These are phyloP conservation scores for Mycena vulgaris DNA, from an alignment of 768 basidiomycete species.

Conservation along the genomic window DNA sequence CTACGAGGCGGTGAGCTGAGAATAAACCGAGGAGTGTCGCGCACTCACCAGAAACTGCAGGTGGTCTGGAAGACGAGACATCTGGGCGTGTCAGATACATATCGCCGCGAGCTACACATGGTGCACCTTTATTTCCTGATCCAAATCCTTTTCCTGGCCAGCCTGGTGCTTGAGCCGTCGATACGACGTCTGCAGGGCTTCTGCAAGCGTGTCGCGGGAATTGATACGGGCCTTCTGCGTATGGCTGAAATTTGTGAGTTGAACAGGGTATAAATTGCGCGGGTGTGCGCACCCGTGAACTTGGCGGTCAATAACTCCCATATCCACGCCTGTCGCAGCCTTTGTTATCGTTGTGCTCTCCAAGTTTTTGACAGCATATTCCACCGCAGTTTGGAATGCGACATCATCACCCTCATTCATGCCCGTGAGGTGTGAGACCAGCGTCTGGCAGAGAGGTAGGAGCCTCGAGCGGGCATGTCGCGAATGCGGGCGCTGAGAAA, in stretches of 20 bases:
- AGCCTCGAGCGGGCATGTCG: constrained; percentile 71
- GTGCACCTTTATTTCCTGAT: constrained; percentile 75
- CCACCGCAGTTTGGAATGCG: constrained; percentile 64
- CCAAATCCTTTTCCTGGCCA: constrained; percentile 69
- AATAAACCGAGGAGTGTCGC: neutral
- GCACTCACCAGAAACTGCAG: constrained; percentile 77
- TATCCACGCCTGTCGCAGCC: constrained; percentile 70
- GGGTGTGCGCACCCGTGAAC: constrained; percentile 67
- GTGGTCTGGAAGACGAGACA: constrained; percentile 77
- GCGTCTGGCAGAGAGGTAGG: constrained; percentile 65
- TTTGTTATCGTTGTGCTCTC: constrained; percentile 71
- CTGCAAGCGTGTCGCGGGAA: constrained; percentile 71
- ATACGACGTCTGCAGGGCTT: constrained; percentile 72
- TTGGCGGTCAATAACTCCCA: constrained; percentile 68
- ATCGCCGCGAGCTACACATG: neutral
- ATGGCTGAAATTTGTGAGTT: constrained; percentile 55
- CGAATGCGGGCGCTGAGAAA: constrained; percentile 62
- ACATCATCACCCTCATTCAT: constrained; percentile 59
- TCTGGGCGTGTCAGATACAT: constrained; percentile 49
- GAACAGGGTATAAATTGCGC: constrained; percentile 18
- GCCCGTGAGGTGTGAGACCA: constrained; percentile 70
- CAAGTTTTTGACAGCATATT: constrained; percentile 71
- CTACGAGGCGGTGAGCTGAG: constrained; percentile 51
- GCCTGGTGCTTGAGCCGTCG: constrained; percentile 65
- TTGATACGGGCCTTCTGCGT: constrained; percentile 80